Conservation (phyloP, 2,329 filamentous ascomycete genomes). For the Chaetomium sp. region DNA sequence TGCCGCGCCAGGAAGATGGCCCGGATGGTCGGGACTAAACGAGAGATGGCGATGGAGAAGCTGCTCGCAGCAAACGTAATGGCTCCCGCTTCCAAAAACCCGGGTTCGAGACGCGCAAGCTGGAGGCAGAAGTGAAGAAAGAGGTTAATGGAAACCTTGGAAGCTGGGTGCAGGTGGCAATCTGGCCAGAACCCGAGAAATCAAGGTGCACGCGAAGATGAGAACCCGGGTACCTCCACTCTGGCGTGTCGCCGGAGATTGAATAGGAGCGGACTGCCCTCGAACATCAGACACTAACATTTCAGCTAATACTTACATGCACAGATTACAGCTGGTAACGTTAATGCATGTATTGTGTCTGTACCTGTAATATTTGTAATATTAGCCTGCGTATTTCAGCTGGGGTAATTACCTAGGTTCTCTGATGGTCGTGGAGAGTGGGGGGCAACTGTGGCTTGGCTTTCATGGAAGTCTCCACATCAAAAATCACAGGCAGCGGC, state of each 20-base stretch:
- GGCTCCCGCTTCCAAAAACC: background rate
- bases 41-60: constrained; percentile 25
- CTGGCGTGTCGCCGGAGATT: constrained; percentile 25
- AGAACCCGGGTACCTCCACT: background rate
- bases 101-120: background rate
- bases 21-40: constrained; percentile 13
- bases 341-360: background rate
- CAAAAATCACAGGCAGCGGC: constrained; percentile 2
- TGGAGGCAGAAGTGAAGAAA: background rate
- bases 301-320: constrained; percentile 11
- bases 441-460: constrained; percentile 7
- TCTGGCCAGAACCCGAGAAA: constrained; percentile 32
- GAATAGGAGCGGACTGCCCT: constrained; percentile 16
- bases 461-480: background rate
- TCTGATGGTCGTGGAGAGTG: background rate
- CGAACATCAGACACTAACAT: constrained; percentile 29
- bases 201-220: constrained; percentile 9
- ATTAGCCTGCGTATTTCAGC: background rate
- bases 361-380: background rate
- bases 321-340: background rate
- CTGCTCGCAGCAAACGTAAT: constrained; percentile 2
- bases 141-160: constrained; percentile 1
- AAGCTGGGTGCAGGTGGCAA: constrained; percentile 24
- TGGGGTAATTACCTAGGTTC: background rate
- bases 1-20: constrained; percentile 11